Evolutionary conservation across 2,329 filamentous ascomycete genomes (phyloP).

Genomic region (Aureobasidium sp.): DNA sequence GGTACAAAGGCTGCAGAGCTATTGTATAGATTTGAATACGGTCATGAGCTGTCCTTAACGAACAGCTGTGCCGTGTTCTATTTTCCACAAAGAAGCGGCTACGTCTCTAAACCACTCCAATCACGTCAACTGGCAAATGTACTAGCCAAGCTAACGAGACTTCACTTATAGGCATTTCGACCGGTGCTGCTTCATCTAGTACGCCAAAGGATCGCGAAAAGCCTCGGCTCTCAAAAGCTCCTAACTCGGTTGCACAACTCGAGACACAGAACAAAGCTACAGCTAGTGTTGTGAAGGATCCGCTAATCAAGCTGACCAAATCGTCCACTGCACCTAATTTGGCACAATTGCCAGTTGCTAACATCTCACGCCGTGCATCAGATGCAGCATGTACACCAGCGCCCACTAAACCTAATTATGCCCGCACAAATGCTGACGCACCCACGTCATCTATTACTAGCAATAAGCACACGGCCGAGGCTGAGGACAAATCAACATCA

Average conservation of each 20-base stretch:
- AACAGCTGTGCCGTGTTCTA: neutral
- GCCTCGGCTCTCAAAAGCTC: neutral
- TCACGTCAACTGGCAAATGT: neutral
- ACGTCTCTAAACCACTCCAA: no score
- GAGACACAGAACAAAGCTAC: neutral
- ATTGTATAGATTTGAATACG: neutral
- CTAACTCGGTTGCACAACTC: neutral
- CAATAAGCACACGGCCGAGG: neutral
- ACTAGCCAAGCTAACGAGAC: neutral
- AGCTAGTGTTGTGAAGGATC: neutral
- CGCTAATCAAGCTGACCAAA: neutral
- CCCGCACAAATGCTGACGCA: neutral
- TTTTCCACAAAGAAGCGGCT: no score
- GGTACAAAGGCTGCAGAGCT: neutral
- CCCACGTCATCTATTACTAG: neutral
- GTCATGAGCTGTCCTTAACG: conserved; percentile 3
- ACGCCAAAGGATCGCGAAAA: no score
- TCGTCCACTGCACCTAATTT: neutral
- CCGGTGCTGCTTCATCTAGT: no score
- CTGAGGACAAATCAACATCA: neutral
- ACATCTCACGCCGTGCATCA: neutral
- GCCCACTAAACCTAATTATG: neutral
- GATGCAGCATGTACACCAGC: neutral
- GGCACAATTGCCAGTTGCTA: neutral
- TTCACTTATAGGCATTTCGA: no score